Conservation (phyloP, 1,284 basidiomycete species). For the Cryptococcus neoformans region DNA sequence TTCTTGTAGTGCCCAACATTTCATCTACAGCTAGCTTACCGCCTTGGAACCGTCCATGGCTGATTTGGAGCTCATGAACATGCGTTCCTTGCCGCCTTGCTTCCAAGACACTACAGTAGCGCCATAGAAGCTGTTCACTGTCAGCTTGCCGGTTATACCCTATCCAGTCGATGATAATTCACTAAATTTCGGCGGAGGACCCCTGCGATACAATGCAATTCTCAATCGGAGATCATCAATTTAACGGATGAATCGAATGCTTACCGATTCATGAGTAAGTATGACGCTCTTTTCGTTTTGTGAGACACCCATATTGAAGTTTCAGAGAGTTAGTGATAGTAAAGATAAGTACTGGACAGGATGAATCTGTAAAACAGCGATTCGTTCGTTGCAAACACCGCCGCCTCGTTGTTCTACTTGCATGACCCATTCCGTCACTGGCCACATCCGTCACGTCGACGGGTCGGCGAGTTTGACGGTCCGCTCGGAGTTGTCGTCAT, state of each 20-base stretch:
- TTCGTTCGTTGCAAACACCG: no score
- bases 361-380: no score
- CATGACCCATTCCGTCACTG: no score
- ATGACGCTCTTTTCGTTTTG: slow-evolving; percentile 39
- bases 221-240: not conserved
- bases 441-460: not conserved
- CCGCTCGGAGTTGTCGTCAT: not conserved
- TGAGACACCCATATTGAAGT: slow-evolving; percentile 40
- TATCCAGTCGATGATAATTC: slow-evolving; percentile 6
- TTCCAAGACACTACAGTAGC: slow-evolving; percentile 61
- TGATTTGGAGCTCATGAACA: slow-evolving; percentile 80
- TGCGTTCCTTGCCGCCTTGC: slow-evolving; percentile 57
- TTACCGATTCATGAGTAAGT: slow-evolving; percentile 38
- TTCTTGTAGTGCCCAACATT: not conserved
- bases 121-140: slow-evolving; percentile 59
- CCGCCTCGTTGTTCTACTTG: no score
- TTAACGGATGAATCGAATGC: slow-evolving; percentile 2
- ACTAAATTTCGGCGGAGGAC: slow-evolving; percentile 61
- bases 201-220: slow-evolving; percentile 55
- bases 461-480: not conserved
- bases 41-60: slow-evolving; percentile 67
- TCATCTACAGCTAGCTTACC: slow-evolving; percentile 25
- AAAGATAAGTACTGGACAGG: not conserved
- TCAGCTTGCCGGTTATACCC: slow-evolving; percentile 4
- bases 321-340: not conserved